Evolutionary conservation across 371 early-diverging fungal genomes (phyloP).

Genomic region (Rhizomucor pusillus): DNA sequence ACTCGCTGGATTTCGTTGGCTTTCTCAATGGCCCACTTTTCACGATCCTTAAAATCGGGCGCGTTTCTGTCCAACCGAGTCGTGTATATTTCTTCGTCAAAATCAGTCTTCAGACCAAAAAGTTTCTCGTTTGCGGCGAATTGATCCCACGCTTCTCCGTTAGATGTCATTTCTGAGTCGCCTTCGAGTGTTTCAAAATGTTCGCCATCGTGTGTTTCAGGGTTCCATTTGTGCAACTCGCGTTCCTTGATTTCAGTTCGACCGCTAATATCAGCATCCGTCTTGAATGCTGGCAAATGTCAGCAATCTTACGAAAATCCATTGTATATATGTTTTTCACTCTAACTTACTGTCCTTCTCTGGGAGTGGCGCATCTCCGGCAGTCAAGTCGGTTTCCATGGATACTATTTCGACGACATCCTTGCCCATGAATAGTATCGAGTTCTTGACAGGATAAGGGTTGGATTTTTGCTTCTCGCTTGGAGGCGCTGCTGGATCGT

Average conservation of each 20-base stretch:
- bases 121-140: slow-evolving; percentile 95
- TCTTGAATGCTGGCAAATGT: slow-evolving; percentile 72
- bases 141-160: slow-evolving; percentile 89
- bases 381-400: slow-evolving; percentile 55
- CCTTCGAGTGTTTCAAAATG: slow-evolving; percentile 44
- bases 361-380: slow-evolving; percentile 19
- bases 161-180: slow-evolving; percentile 17
- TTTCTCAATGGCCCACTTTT: slow-evolving; percentile 64
- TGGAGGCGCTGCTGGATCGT: slow-evolving; percentile 25
- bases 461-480: slow-evolving; percentile 46
- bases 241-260: slow-evolving; percentile 69
- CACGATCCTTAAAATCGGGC: slow-evolving; percentile 85
- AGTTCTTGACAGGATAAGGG: slow-evolving; percentile 36
- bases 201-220: slow-evolving; percentile 55
- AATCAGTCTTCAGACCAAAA: slow-evolving; percentile 96
- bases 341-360: slow-evolving; percentile 50
- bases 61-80: slow-evolving; percentile 86
- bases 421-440: slow-evolving; percentile 66
- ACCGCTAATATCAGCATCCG: slow-evolving; percentile 88
- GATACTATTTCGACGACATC: slow-evolving; percentile 69
- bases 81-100: slow-evolving; percentile 95
- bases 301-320: background rate
- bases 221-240: slow-evolving; percentile 85
- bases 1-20: slow-evolving; percentile 88
- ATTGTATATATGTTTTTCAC: background rate